These are phyloP conservation scores for Jatropha multifida DNA, from an alignment of 441 rosid species.

Conservation along the genomic window DNA sequence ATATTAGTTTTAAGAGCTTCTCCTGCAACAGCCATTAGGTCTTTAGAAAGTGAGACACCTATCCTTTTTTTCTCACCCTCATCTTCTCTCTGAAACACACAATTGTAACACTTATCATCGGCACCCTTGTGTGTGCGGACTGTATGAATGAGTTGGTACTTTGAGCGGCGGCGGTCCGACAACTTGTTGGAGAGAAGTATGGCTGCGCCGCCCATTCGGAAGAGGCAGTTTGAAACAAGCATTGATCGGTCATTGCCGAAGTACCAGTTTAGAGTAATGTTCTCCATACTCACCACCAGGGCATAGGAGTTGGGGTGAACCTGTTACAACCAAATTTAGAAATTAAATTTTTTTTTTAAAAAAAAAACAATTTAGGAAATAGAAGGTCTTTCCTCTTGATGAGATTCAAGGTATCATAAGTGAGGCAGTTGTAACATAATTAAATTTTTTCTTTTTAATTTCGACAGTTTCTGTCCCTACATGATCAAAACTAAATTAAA, in stretches of 20 bases:
- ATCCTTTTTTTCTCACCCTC: conserved; percentile 54
- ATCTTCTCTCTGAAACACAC: conserved; percentile 81
- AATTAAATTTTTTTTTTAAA: no score
- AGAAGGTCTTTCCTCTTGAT: no score
- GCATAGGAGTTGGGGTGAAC: conserved; percentile 75
- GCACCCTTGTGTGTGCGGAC: conserved; percentile 92
- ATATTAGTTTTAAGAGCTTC: conserved; percentile 86
- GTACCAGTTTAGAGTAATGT: conserved; percentile 87
- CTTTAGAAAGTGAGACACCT: conserved; percentile 78
- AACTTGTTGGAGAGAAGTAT: conserved; percentile 71
- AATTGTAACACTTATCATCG: conserved; percentile 60
- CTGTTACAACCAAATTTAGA: conserved; percentile 26
- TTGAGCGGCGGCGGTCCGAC: conserved; percentile 63
- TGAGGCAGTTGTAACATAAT: background rate
- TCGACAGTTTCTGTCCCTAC: background rate
- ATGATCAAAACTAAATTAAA: background rate
- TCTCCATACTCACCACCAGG: conserved; percentile 79
- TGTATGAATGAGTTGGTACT: conserved; percentile 71
- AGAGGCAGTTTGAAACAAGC: conserved; percentile 83
- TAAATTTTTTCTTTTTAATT: background rate
- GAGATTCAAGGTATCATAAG: background rate
- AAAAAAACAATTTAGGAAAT: no score
- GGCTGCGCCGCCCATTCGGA: conserved; percentile 93
- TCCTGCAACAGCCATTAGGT: conserved; percentile 80
- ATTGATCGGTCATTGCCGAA: conserved; percentile 86